Evolutionary conservation across 257 asterid genomes (phyloP).

Genomic region (Solanum sitiens): DNA sequence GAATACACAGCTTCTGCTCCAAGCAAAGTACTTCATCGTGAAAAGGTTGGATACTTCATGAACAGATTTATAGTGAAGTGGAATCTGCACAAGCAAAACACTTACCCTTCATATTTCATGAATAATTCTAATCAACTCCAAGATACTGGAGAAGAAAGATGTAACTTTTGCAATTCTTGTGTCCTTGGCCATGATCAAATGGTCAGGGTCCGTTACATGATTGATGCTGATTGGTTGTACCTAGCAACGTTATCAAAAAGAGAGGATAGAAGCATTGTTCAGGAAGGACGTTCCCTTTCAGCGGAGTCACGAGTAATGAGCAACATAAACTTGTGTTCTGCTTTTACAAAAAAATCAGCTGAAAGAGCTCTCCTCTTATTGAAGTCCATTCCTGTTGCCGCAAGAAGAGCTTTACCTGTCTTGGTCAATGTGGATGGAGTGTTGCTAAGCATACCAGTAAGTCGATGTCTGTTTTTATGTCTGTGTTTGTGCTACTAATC

Average conservation of each 20-base stretch:
- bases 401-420: slow-evolving; percentile 74
- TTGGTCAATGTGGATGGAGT: slow-evolving; percentile 52
- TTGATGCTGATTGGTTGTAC: slow-evolving; percentile 70
- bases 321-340: slow-evolving; percentile 16
- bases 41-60: slow-evolving; percentile 70
- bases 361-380: slow-evolving; percentile 37
- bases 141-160: slow-evolving; percentile 9
- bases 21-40: slow-evolving; percentile 26
- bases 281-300: neutral
- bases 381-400: slow-evolving; percentile 70
- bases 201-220: slow-evolving; percentile 58
- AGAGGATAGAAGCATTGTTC: slow-evolving; percentile 7
- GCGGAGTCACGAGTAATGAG: neutral
- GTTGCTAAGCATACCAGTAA: slow-evolving; percentile 72
- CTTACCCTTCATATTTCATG: neutral
- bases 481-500: neutral
- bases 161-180: slow-evolving; percentile 30
- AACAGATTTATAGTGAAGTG: slow-evolving; percentile 58
- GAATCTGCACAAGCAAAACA: slow-evolving; percentile 11
- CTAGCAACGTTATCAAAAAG: slow-evolving; percentile 40
- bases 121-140: neutral
- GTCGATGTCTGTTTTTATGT: neutral
- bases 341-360: slow-evolving; percentile 47
- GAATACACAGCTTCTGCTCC: slow-evolving; percentile 6
- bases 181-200: slow-evolving; percentile 16